phyloP scores from a whole-genome alignment of 2,329 filamentous ascomycete species.

The Ceratocystis papillata region DNA sequence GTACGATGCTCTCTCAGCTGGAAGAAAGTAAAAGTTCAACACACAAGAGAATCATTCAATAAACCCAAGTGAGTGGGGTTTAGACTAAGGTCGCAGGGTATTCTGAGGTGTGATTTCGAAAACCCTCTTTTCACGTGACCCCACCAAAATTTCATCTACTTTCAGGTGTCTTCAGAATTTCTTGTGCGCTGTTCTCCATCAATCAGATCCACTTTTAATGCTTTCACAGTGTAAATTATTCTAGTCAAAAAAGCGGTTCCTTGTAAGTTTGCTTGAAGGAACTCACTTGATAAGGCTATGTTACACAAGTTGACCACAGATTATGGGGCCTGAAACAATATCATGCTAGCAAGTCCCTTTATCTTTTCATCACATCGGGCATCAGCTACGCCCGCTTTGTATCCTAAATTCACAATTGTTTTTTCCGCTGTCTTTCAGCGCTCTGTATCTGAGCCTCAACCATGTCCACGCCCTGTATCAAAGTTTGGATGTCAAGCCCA shows the following conservation, averaged over 20 bases:
- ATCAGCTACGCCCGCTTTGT: no score
- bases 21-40: constrained; percentile 25
- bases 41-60: constrained; percentile 29
- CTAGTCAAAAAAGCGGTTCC: neutral
- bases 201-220: constrained; percentile 1
- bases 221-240: constrained; percentile 9
- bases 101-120: constrained; percentile 23
- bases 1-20: constrained; percentile 28
- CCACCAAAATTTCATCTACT: constrained; percentile 18
- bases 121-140: constrained; percentile 24
- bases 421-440: constrained; percentile 15
- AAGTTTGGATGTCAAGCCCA: constrained; percentile 20
- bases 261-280: neutral
- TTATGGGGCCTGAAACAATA: neutral
- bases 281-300: neutral
- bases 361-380: neutral
- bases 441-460: constrained; percentile 22
- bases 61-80: constrained; percentile 25
- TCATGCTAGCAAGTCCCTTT: neutral
- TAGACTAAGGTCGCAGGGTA: constrained; percentile 21
- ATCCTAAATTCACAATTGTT: neutral
- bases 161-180: constrained; percentile 12
- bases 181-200: constrained; percentile 15
- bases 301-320: neutral
- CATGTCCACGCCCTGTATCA: constrained; percentile 25